Percentiles rank a stretch among this genome's conserved stretches.
phyloP scores from a whole-genome alignment of 129 eudicot species.

The Scalesia atractyloides region DNA sequence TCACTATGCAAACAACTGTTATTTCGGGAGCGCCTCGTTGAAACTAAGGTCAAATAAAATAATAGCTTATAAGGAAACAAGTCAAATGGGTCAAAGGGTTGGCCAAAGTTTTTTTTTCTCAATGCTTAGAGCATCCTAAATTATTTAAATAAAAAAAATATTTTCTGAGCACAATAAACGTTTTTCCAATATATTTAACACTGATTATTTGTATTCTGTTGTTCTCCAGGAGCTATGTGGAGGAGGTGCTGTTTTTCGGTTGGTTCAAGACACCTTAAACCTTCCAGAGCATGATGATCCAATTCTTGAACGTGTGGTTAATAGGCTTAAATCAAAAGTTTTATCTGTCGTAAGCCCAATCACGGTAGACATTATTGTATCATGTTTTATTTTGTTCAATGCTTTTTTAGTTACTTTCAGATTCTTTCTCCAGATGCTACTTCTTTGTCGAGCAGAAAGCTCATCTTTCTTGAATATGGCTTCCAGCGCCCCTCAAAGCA shows the following conservation, averaged over 20 bases:
- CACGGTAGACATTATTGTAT: background rate
- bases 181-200: background rate
- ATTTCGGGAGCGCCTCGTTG: constrained; percentile 59
- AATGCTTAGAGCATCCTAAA: background rate
- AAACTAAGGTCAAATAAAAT: constrained; percentile 47
- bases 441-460: constrained; percentile 72
- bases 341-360: constrained; percentile 64
- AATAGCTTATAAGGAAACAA: background rate
- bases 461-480: constrained; percentile 70
- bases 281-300: constrained; percentile 30
- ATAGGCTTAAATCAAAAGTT: constrained; percentile 66
- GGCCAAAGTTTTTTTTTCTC: background rate
- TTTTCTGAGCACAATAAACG: background rate
- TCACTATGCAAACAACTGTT: constrained; percentile 56
- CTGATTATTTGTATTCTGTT: background rate
- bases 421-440: constrained; percentile 61
- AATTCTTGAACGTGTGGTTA: constrained; percentile 45
- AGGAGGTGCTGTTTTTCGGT: constrained; percentile 63
- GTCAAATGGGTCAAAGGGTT: background rate
- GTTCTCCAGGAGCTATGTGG: constrained; percentile 60
- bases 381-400: constrained; percentile 11
- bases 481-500: constrained; percentile 46
- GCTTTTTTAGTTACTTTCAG: background rate
- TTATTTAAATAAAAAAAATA: background rate
- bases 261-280: constrained; percentile 53